Evolutionary conservation across 2,329 filamentous ascomycete genomes (phyloP).

Genomic region (Spiromastix sp.): DNA sequence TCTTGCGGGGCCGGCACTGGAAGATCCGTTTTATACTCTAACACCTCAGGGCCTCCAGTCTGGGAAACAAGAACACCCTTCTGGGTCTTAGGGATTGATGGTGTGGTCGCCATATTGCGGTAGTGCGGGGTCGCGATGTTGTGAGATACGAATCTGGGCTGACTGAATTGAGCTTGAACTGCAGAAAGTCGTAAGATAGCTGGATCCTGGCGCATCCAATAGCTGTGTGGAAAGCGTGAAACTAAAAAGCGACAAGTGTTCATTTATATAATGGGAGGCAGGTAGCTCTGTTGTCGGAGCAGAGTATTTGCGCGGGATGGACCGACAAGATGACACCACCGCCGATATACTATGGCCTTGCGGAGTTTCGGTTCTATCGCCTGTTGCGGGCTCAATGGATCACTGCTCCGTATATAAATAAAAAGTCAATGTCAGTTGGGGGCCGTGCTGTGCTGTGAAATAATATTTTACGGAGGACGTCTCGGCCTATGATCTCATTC

Average conservation of each 20-base stretch:
- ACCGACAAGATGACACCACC: too few species aligned
- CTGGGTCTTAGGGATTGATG: slow-evolving; percentile 54
- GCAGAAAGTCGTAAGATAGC: not conserved
- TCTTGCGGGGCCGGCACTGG: slow-evolving; percentile 58
- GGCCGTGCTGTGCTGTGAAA: too few species aligned
- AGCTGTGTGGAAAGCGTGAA: not conserved
- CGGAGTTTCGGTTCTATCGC: too few species aligned
- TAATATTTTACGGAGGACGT: too few species aligned
- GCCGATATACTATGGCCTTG: too few species aligned
- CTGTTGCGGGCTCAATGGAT: too few species aligned
- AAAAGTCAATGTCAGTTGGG: too few species aligned
- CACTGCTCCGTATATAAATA: too few species aligned
- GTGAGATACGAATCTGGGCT: not conserved
- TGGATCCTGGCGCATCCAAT: not conserved
- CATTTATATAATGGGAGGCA: too few species aligned
- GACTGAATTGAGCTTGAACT: not conserved
- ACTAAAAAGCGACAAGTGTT: not conserved
- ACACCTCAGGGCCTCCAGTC: slow-evolving; percentile 60
- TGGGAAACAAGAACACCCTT: slow-evolving; percentile 62
- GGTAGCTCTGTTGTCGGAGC: too few species aligned
- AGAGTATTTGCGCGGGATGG: too few species aligned
- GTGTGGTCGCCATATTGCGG: slow-evolving; percentile 28
- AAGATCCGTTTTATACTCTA: slow-evolving; percentile 60
- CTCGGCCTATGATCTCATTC: too few species aligned
- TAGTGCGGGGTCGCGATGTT: slow-evolving; percentile 3